These are phyloP conservation scores for Aspergillus affinis DNA, from an alignment of 495 filamentous ascomycete species.

Conservation along the genomic window DNA sequence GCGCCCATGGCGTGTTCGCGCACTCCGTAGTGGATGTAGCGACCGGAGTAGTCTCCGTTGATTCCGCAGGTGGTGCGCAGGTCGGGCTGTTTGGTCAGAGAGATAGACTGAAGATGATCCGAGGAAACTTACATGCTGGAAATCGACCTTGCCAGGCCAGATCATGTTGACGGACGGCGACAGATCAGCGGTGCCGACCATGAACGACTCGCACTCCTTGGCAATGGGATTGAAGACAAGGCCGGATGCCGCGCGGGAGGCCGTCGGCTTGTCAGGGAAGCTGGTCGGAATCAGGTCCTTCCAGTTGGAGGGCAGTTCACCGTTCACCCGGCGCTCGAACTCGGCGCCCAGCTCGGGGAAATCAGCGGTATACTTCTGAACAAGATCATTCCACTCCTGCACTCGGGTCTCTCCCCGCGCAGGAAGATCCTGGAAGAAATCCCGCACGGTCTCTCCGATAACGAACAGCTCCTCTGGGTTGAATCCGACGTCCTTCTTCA, in stretches of 20 bases:
- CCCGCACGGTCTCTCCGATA: slow-evolving; percentile 43
- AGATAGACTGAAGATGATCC: not conserved
- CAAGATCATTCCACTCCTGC: slow-evolving; percentile 45
- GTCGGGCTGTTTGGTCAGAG: slow-evolving; percentile 32
- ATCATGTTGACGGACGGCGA: slow-evolving; percentile 58
- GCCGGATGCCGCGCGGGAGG: slow-evolving; percentile 50
- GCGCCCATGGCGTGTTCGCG: slow-evolving; percentile 55
- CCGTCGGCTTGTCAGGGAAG: slow-evolving; percentile 48
- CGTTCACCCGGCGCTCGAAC: slow-evolving; percentile 46
- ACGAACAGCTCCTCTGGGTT: slow-evolving; percentile 46
- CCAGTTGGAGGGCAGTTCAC: slow-evolving; percentile 47
- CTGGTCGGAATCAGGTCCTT: slow-evolving; percentile 42
- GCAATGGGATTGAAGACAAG: slow-evolving; percentile 52
- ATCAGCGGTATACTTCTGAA: slow-evolving; percentile 38
- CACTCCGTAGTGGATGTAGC: slow-evolving; percentile 56
- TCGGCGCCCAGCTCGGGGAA: slow-evolving; percentile 49
- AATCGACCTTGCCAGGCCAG: slow-evolving; percentile 54
- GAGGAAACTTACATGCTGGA: slow-evolving; percentile 46
- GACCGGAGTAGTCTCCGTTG: slow-evolving; percentile 49
- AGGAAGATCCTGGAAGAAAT: slow-evolving; percentile 49
- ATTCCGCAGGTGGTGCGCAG: slow-evolving; percentile 45
- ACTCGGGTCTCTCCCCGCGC: slow-evolving; percentile 40
- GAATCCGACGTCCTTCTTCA: slow-evolving; percentile 49
- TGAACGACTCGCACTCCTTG: slow-evolving; percentile 45
- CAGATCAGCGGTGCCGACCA: slow-evolving; percentile 61